Evolutionary conservation across 2,329 filamentous ascomycete genomes (phyloP).

Genomic region (Cercospora nicotianae): DNA sequence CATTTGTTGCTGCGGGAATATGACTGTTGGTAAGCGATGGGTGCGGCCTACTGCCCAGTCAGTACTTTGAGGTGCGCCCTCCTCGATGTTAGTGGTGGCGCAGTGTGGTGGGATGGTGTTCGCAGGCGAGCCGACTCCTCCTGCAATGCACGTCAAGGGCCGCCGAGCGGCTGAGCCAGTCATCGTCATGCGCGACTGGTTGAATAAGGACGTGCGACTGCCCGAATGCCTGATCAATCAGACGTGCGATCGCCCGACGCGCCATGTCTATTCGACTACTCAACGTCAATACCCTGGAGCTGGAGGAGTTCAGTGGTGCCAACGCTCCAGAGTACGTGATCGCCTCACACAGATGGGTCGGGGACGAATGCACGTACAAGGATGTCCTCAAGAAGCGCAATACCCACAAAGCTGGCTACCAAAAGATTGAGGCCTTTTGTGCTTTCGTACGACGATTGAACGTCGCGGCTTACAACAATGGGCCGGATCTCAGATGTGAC

Average conservation of each 20-base stretch:
- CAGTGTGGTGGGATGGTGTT: background rate
- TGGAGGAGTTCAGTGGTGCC: constrained; percentile 1
- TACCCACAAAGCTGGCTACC: constrained; percentile 7
- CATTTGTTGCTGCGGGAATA: background rate
- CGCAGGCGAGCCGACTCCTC: background rate
- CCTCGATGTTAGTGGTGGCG: background rate
- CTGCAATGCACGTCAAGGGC: background rate
- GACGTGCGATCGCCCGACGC: background rate
- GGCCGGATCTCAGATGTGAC: constrained; percentile 1
- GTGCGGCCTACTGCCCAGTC: background rate
- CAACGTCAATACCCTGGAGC: constrained; percentile 12
- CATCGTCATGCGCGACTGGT: background rate
- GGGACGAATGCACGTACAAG: constrained; percentile 13
- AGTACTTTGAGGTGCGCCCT: background rate
- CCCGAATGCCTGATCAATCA: constrained; percentile 5
- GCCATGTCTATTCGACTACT: constrained; percentile 16
- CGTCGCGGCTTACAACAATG: background rate
- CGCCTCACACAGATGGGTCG: constrained; percentile 17
- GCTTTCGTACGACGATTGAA: constrained; percentile 1
- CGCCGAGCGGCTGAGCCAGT: constrained; percentile 11
- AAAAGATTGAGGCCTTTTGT: constrained; percentile 10
- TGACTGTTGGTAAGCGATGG: background rate
- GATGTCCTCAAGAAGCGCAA: constrained; percentile 21
- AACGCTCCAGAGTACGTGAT: constrained; percentile 15
- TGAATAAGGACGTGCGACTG: constrained; percentile 6